Conservation (phyloP, 768 basidiomycete genomes). For the Boletus speciosus region DNA sequence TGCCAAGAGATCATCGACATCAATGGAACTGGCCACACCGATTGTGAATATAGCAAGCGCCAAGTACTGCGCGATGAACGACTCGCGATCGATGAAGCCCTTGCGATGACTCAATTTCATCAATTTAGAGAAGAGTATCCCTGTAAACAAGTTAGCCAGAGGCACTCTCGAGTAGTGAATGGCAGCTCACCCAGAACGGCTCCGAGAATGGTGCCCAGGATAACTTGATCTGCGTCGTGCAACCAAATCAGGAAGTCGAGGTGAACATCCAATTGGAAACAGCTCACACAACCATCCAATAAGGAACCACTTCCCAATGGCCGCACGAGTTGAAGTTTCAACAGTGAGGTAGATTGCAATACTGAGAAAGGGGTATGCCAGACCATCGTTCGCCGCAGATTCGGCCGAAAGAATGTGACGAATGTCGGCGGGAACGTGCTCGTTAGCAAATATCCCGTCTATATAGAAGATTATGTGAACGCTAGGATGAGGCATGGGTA, state of each 20-base stretch:
- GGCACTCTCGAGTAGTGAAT: neutral
- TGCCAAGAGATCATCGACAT: constrained; percentile 85
- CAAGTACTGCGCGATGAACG: constrained; percentile 83
- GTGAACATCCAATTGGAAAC: neutral
- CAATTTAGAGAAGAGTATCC: constrained; percentile 62
- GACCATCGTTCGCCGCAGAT: constrained; percentile 92
- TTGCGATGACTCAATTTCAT: constrained; percentile 67
- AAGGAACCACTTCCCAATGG: constrained; percentile 82
- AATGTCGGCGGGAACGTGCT: constrained; percentile 70
- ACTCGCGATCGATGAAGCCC: constrained; percentile 74
- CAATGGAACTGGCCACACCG: constrained; percentile 77
- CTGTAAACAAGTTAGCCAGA: constrained; percentile 32
- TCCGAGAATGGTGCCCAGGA: constrained; percentile 71
- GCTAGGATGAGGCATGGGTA: neutral
- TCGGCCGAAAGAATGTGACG: constrained; percentile 83
- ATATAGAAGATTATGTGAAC: neutral
- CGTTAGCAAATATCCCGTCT: constrained; percentile 70
- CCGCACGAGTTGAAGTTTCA: constrained; percentile 56
- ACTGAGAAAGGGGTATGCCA: constrained; percentile 89
- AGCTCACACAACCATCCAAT: constrained; percentile 70
- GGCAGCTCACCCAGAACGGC: constrained; percentile 42
- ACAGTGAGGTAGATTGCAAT: constrained; percentile 83
- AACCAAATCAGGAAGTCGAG: neutral
- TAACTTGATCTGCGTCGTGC: constrained; percentile 64
- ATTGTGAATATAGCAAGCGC: constrained; percentile 69